Conservation (phyloP, 768 basidiomycete genomes). For the Lactarius evosmus region DNA sequence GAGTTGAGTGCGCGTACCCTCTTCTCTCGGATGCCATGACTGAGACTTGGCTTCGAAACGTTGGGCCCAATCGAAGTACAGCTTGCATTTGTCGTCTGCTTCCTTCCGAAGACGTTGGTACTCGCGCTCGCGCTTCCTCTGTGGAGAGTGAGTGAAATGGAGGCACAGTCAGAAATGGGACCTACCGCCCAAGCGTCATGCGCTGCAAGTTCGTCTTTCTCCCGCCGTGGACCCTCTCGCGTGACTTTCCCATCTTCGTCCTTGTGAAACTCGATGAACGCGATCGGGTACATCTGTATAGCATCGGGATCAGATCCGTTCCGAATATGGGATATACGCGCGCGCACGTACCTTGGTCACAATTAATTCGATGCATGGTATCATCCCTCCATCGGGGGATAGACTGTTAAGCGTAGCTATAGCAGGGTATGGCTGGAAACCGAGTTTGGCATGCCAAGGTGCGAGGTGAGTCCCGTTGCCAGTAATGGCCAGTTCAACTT, state of each 20-base stretch:
- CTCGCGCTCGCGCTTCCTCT: slow-evolving; percentile 60
- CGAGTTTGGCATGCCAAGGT: slow-evolving; percentile 86
- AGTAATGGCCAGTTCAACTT: slow-evolving; percentile 58
- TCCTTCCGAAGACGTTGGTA: slow-evolving; percentile 55
- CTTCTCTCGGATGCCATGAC: slow-evolving; percentile 21
- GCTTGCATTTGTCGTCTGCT: slow-evolving; percentile 52
- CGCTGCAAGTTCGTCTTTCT: slow-evolving; percentile 60
- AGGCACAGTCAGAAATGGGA: slow-evolving; percentile 12
- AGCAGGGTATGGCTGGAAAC: slow-evolving; percentile 63
- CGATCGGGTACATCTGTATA: slow-evolving; percentile 64
- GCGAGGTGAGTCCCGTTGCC: slow-evolving; percentile 88
- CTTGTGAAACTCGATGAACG: slow-evolving; percentile 68
- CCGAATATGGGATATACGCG: background rate
- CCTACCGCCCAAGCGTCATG: slow-evolving; percentile 71
- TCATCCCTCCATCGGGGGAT: slow-evolving; percentile 74
- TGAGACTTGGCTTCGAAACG: slow-evolving; percentile 59
- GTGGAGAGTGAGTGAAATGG: slow-evolving; percentile 1
- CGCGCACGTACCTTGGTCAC: slow-evolving; percentile 53
- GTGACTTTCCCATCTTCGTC: slow-evolving; percentile 47
- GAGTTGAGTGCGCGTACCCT: slow-evolving; percentile 24
- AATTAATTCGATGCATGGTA: slow-evolving; percentile 71
- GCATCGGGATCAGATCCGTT: background rate
- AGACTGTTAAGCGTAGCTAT: slow-evolving; percentile 78
- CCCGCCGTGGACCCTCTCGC: slow-evolving; percentile 61
- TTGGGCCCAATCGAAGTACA: slow-evolving; percentile 60